Percentiles rank a stretch among this genome's conserved stretches.
These are phyloP conservation scores for Candida gigantensis DNA, from an alignment of 1,139 yeast species.

Conservation along the genomic window DNA sequence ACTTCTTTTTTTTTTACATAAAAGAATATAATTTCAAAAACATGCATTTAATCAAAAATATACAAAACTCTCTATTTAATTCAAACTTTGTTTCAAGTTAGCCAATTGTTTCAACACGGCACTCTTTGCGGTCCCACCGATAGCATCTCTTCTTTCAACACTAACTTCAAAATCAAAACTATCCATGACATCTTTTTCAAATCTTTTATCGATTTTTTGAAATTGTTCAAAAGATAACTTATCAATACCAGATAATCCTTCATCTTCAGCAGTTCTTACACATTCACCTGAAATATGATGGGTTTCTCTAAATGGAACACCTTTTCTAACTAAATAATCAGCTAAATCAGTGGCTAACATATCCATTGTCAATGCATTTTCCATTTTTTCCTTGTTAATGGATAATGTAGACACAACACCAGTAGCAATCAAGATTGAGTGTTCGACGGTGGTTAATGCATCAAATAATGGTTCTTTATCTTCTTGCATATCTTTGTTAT, in stretches of 20 bases:
- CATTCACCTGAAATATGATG: constrained; percentile 98
- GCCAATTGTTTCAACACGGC: constrained; percentile 81
- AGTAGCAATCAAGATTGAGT: constrained; percentile 89
- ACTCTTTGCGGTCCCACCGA: constrained; percentile 92
- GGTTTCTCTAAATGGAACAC: constrained; percentile 98
- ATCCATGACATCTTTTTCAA: constrained; percentile 74
- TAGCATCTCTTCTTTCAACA: constrained; percentile 95
- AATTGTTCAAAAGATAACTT: constrained; percentile 75
- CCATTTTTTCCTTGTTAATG: constrained; percentile 76
- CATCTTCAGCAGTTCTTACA: constrained; percentile 85
- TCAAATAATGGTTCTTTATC: constrained; percentile 98
- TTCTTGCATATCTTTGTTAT: constrained; percentile 98
- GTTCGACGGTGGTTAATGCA: constrained; percentile 85
- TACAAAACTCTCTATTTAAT: constrained; percentile 3
- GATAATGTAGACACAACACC: constrained; percentile 89
- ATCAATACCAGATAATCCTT: constrained; percentile 76
- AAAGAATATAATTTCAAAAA: too few relatives aligned
- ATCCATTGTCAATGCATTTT: constrained; percentile 90
- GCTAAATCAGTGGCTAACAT: constrained; percentile 99
- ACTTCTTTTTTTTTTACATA: too few relatives aligned
- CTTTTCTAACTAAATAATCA: constrained; percentile 93
- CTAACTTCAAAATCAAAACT: constrained; percentile 90
- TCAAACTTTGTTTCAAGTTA: constrained; percentile 27
- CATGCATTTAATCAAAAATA: too few relatives aligned
- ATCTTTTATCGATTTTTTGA: constrained; percentile 75